These are phyloP conservation scores for Clavariopsis aquatica DNA, from an alignment of 495 filamentous ascomycete genomes.

Conservation along the genomic window DNA sequence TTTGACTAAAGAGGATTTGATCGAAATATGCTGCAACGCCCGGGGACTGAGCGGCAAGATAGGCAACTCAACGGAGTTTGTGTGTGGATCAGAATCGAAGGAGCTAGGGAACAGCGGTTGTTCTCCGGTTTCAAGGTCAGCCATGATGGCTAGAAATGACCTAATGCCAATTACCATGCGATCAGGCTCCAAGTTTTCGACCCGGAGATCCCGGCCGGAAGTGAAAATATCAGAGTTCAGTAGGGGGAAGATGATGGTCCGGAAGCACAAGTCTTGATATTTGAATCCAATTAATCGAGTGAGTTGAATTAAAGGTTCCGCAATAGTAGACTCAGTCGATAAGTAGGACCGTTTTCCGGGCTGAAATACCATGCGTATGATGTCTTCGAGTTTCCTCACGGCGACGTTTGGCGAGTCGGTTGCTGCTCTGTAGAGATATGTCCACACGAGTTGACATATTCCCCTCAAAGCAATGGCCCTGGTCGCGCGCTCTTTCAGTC, in stretches of 20 bases:
- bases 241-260: constrained; percentile 86
- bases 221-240: constrained; percentile 89
- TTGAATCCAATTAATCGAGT: constrained; percentile 94
- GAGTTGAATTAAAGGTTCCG: constrained; percentile 87
- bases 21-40: constrained; percentile 39
- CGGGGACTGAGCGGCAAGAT: constrained; percentile 43
- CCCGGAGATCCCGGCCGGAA: constrained; percentile 73
- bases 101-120: constrained; percentile 74
- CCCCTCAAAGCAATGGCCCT: constrained; percentile 82
- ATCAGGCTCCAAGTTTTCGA: constrained; percentile 93
- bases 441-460: constrained; percentile 91
- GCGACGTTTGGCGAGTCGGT: constrained; percentile 68
- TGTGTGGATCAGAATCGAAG: constrained; percentile 41
- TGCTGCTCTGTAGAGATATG: constrained; percentile 79
- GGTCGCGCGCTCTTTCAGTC: constrained; percentile 78
- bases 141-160: constrained; percentile 87
- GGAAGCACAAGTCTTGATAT: constrained; percentile 89
- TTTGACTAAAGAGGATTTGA: constrained; percentile 42
- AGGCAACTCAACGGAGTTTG: constrained; percentile 34
- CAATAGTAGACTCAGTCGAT: constrained; percentile 75
- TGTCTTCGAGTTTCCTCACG: constrained; percentile 80
- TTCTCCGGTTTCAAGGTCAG: constrained; percentile 86
- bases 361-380: constrained; percentile 78
- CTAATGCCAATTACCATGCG: constrained; percentile 94
- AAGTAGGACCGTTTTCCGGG: constrained; percentile 74